A percentile compares a stretch with the other conserved stretches of the same genome.
Conservation (phyloP, 768 basidiomycete genomes). For the Trametes punicea region DNA sequence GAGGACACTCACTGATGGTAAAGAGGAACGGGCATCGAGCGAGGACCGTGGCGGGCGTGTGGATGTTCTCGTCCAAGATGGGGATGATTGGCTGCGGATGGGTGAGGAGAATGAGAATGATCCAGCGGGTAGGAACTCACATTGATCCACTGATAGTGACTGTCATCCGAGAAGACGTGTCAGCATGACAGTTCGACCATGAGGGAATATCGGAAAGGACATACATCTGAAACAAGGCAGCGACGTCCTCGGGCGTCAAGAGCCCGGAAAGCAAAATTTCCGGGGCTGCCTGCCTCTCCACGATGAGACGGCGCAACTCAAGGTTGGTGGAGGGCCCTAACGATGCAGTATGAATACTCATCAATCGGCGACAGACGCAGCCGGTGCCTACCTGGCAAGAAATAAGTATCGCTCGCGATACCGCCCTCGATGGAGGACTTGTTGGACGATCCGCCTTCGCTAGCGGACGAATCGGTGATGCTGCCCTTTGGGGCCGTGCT, state of each 20-base stretch:
- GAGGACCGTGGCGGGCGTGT: slow-evolving; percentile 51
- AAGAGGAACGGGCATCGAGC: slow-evolving; percentile 57
- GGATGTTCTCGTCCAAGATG: slow-evolving; percentile 53
- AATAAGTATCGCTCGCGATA: slow-evolving; percentile 22
- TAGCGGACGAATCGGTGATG: slow-evolving; percentile 1
- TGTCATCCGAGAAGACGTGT: slow-evolving; percentile 39
- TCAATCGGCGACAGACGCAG: background rate
- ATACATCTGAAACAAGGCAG: slow-evolving; percentile 30
- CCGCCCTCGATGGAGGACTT: slow-evolving; percentile 2
- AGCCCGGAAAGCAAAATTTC: slow-evolving; percentile 33
- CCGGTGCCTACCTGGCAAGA: slow-evolving; percentile 26
- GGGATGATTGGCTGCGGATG: slow-evolving; percentile 50
- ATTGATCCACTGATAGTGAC: slow-evolving; percentile 42
- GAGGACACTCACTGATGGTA: slow-evolving; percentile 44
- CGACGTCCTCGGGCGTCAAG: slow-evolving; percentile 29
- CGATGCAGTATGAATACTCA: background rate
- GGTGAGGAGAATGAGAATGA: slow-evolving; percentile 26
- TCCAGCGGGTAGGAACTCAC: slow-evolving; percentile 26
- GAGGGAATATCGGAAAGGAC: slow-evolving; percentile 4
- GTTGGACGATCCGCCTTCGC: slow-evolving; percentile 2
- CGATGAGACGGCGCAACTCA: slow-evolving; percentile 31
- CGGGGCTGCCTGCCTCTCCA: slow-evolving; percentile 32
- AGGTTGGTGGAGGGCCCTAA: slow-evolving; percentile 30
- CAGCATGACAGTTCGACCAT: background rate
- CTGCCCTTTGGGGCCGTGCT: background rate